phyloP scores from a whole-genome alignment of 176 grass and related monocot species.

The Eragrostis curvula region DNA sequence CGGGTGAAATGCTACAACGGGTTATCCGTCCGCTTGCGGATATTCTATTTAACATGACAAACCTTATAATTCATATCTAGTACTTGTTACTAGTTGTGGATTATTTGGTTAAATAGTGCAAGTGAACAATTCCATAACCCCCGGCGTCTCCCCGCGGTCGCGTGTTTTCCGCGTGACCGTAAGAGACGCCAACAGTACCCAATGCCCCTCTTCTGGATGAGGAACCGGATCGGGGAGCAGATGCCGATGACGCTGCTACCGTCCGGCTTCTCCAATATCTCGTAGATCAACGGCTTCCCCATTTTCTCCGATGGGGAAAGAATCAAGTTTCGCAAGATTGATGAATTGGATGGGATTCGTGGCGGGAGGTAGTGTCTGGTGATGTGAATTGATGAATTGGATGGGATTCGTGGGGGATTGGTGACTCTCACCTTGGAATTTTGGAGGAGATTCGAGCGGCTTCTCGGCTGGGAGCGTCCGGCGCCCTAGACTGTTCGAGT shows the following conservation, averaged over 20 bases:
- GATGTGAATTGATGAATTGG: conserved; percentile 31
- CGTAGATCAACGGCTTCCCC: conserved; percentile 88
- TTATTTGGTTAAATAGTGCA: no score
- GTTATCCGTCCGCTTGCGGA: no score
- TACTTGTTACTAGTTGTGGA: no score
- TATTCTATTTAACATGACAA: no score
- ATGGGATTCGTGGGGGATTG: conserved; percentile 18
- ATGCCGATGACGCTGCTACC: conserved; percentile 77
- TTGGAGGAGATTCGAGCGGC: conserved; percentile 47
- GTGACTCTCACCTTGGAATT: conserved; percentile 34
- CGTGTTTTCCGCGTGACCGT: no score
- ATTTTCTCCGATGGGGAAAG: conserved; percentile 23
- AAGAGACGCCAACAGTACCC: no score
- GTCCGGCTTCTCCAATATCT: conserved; percentile 90
- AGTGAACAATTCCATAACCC: no score
- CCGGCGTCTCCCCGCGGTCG: no score
- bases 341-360: neutral
- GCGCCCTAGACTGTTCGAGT: conserved; percentile 39
- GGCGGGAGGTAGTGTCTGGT: neutral
- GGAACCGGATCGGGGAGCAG: conserved; percentile 91
- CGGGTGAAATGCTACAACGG: no score
- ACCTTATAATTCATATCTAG: no score
- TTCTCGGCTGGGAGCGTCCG: conserved; percentile 23
- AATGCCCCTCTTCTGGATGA: conserved; percentile 88
- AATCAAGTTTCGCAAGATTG: neutral